phyloP scores from a whole-genome alignment of 305 asterid genomes.

The Coffea humblotiana region DNA sequence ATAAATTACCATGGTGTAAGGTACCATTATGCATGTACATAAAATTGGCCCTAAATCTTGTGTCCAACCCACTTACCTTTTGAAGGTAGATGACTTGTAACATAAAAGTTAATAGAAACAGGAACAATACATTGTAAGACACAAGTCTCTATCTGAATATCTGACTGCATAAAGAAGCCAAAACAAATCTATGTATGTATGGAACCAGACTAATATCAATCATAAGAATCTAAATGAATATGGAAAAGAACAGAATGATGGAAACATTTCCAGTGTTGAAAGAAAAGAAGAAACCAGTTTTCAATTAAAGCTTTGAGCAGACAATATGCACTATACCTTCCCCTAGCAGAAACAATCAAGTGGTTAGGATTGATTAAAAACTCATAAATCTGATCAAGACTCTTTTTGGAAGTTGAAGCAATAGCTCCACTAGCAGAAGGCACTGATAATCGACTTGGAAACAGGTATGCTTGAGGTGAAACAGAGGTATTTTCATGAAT shows the following conservation, averaged over 20 bases:
- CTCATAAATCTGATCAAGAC: constrained; percentile 33
- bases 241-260: background rate
- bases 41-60: background rate
- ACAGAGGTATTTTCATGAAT: constrained; percentile 40
- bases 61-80: background rate
- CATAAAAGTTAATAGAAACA: background rate
- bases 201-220: background rate
- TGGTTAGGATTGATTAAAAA: constrained; percentile 46
- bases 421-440: constrained; percentile 52
- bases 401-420: constrained; percentile 37
- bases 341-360: constrained; percentile 52
- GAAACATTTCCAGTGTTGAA: background rate
- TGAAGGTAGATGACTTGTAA: background rate
- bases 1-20: background rate
- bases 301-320: background rate
- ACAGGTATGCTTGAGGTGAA: constrained; percentile 39
- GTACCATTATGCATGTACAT: background rate
- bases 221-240: background rate
- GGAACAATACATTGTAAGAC: background rate
- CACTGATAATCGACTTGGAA: constrained; percentile 37
- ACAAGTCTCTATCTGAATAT: too few relatives aligned
- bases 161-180: background rate
- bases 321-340: constrained; percentile 42
- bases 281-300: background rate
- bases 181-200: background rate